Percentiles rank a stretch among this genome's conserved stretches.
phyloP scores from a whole-genome alignment of 768 basidiomycete genomes.

The Leccinum longicurvipes region DNA sequence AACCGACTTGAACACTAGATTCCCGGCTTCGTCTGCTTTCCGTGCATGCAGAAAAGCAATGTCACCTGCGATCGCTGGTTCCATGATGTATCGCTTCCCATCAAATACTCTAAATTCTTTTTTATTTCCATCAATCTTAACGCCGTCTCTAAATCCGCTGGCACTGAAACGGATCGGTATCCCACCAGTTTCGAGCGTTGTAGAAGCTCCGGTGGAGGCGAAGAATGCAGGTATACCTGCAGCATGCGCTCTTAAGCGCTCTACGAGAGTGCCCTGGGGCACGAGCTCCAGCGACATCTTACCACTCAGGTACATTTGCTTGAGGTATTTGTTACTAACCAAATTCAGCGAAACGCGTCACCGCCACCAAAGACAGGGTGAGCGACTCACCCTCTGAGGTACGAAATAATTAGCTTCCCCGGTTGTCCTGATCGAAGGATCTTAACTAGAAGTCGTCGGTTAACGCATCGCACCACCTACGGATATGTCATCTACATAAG shows the following conservation, averaged over 20 bases:
- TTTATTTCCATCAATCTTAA: conserved; percentile 67
- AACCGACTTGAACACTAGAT: conserved; percentile 78
- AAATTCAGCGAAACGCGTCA: not conserved
- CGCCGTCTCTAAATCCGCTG: conserved; percentile 64
- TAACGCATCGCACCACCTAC: not conserved
- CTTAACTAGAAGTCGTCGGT: conserved; percentile 45
- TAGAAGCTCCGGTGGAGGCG: conserved; percentile 82
- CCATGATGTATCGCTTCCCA: conserved; percentile 76
- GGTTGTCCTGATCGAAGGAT: conserved; percentile 72
- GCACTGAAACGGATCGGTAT: conserved; percentile 76
- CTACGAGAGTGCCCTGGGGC: conserved; percentile 87
- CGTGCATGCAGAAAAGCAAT: conserved; percentile 84
- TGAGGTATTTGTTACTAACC: conserved; percentile 77
- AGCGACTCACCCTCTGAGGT: conserved; percentile 67
- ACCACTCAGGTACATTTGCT: conserved; percentile 73
- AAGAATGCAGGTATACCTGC: conserved; percentile 92
- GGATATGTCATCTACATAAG: conserved; percentile 44
- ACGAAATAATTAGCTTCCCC: conserved; percentile 79
- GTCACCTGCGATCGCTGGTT: conserved; percentile 69
- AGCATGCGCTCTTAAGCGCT: conserved; percentile 83
- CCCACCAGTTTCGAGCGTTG: conserved; percentile 68
- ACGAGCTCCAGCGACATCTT: conserved; percentile 82
- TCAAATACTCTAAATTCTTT: conserved; percentile 76
- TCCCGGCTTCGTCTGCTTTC: conserved; percentile 89
- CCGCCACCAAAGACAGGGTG: not conserved